These are phyloP conservation scores for Centrapalus pauciflorus DNA, from an alignment of 129 eudicot species.

Conservation along the genomic window DNA sequence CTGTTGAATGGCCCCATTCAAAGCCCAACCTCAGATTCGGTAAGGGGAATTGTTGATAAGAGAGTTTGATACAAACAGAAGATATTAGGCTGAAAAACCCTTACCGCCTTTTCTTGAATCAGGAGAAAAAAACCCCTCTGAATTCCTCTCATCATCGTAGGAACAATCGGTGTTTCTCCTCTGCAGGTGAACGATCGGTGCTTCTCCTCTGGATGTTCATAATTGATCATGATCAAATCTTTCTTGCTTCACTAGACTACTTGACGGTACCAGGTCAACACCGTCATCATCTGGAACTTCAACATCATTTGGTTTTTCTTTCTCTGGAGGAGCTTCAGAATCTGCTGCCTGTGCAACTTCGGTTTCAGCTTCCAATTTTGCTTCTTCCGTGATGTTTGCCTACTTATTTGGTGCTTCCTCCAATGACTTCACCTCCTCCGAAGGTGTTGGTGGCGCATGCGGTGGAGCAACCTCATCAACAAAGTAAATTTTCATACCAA, in stretches of 20 bases:
- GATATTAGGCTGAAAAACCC: too few species aligned
- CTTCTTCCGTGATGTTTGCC: neutral
- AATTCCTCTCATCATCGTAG: too few species aligned
- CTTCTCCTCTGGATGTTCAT: slow-evolving; percentile 60
- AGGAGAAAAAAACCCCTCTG: too few species aligned
- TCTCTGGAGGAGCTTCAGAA: neutral
- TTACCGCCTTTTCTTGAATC: too few species aligned
- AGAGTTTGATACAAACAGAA: too few species aligned
- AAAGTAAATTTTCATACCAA: slow-evolving; percentile 75
- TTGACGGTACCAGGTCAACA: slow-evolving; percentile 10
- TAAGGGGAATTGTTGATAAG: too few species aligned
- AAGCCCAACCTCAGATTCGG: too few species aligned
- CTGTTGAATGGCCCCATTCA: too few species aligned
- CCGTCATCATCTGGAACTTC: slow-evolving; percentile 2
- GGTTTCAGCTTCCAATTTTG: slow-evolving; percentile 1
- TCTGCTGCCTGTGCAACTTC: slow-evolving; percentile 5
- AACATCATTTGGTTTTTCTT: slow-evolving; percentile 10
- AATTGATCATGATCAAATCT: slow-evolving; percentile 39
- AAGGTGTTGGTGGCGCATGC: slow-evolving; percentile 24
- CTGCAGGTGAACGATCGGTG: too few species aligned
- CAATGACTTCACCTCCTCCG: too few species aligned
- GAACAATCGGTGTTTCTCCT: too few species aligned
- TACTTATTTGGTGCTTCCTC: too few species aligned
- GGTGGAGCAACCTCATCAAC: slow-evolving; percentile 41
- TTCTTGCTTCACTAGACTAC: slow-evolving; percentile 6